A percentile compares a stretch with the other conserved stretches of the same genome.
Conservation (phyloP, 208 protist genomes). For the Lotmaria passim region DNA sequence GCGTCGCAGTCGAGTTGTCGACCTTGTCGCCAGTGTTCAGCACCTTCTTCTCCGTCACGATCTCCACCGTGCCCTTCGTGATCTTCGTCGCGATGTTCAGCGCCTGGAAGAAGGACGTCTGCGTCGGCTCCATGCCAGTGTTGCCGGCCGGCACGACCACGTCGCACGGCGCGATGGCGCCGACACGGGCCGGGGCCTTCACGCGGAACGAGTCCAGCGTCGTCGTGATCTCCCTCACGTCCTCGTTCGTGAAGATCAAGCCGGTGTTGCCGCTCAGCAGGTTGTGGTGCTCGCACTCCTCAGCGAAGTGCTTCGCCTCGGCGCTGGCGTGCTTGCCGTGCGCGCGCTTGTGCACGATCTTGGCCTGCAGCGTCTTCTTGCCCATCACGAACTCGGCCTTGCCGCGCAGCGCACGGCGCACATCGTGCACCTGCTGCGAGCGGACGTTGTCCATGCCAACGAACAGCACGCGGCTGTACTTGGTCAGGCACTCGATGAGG, state of each 20-base stretch:
- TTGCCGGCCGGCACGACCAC: conserved; percentile 96
- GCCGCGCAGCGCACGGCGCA: conserved; percentile 95
- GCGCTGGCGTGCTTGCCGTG: conserved; percentile 49
- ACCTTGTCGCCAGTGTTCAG: conserved; percentile 97
- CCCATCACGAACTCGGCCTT: conserved; percentile 97
- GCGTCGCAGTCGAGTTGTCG: conserved; percentile 96
- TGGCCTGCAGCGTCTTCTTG: conserved; percentile 99
- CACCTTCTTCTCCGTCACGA: conserved; percentile 96
- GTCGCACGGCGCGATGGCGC: conserved; percentile 96
- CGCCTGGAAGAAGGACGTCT: conserved; percentile 99
- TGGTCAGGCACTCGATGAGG: conserved; percentile 89
- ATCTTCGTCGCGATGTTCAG: conserved; percentile 99
- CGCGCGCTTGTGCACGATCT: conserved; percentile 89
- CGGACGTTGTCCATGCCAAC: conserved; percentile 98
- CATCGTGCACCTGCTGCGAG: conserved; percentile 97
- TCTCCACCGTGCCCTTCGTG: conserved; percentile 98
- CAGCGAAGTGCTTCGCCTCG: conserved; percentile 66
- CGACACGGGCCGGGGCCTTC: conserved; percentile 96
- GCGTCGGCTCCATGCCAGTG: conserved; percentile 98
- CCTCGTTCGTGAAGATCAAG: conserved; percentile 98
- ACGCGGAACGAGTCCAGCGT: conserved; percentile 91
- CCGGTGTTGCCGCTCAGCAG: conserved; percentile 96
- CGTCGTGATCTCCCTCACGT: conserved; percentile 87
- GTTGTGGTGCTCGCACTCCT: conserved; percentile 54
- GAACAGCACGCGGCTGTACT: conserved; percentile 96